Evolutionary conservation across 208 protist species (phyloP).

Genomic region (Crithidia bombi): DNA sequence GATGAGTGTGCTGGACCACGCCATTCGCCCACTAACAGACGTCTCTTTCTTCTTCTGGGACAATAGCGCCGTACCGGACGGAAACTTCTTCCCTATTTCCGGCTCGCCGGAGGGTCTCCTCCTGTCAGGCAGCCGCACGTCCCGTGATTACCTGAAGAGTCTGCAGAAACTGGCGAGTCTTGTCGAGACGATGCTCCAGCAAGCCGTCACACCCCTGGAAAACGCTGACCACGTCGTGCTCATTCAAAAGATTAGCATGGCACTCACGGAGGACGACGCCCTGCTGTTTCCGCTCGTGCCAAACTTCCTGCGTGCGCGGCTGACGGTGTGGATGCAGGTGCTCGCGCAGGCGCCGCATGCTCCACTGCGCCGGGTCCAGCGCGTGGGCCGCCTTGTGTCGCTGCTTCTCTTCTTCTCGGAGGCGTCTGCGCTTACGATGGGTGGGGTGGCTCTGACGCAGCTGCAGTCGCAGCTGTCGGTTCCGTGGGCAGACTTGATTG

Average conservation of each 20-base stretch:
- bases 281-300: slow-evolving; percentile 67
- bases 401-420: slow-evolving; percentile 68
- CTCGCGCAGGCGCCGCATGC: slow-evolving; percentile 28
- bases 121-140: slow-evolving; percentile 51
- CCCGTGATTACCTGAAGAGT: slow-evolving; percentile 54
- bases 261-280: slow-evolving; percentile 54
- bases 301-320: slow-evolving; percentile 33
- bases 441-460: slow-evolving; percentile 30
- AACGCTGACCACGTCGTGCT: slow-evolving; percentile 34
- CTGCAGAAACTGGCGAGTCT: slow-evolving; percentile 33
- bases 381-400: slow-evolving; percentile 48
- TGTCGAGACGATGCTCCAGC: slow-evolving; percentile 16
- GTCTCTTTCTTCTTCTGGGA: slow-evolving; percentile 58
- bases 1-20: slow-evolving; percentile 48
- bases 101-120: slow-evolving; percentile 12
- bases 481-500: slow-evolving; percentile 44
- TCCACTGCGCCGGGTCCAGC: slow-evolving; percentile 40
- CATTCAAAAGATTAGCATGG: slow-evolving; percentile 39
- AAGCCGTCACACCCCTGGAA: slow-evolving; percentile 20
- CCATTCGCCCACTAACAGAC: slow-evolving; percentile 50
- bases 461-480: slow-evolving; percentile 32
- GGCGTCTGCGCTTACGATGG: slow-evolving; percentile 30
- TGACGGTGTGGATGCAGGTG: slow-evolving; percentile 51
- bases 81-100: slow-evolving; percentile 51
- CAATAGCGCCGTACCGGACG: slow-evolving; percentile 47